Percentiles rank a stretch among this genome's conserved stretches.
Evolutionary conservation across 1,284 basidiomycete species (phyloP).

Genomic region (Golubevia sp.): DNA sequence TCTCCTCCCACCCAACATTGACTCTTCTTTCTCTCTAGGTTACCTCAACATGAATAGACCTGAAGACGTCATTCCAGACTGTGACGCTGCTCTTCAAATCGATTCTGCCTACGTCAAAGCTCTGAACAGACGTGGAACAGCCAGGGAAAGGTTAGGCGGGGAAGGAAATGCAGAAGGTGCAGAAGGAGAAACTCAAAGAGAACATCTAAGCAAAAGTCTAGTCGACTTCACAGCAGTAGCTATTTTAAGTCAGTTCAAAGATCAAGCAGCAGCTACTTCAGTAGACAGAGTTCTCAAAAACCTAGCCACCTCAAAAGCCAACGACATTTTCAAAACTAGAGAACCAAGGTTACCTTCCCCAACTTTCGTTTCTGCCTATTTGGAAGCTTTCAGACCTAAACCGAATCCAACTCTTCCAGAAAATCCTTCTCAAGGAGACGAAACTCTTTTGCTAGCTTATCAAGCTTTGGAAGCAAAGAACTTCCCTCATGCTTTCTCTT

Average conservation of each 20-base stretch:
- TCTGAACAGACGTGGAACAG: conserved; percentile 86
- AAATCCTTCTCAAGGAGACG: conserved; percentile 76
- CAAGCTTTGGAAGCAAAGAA: conserved; percentile 85
- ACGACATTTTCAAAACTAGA: conserved; percentile 74
- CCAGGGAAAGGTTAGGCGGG: conserved; percentile 78
- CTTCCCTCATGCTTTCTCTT: conserved; percentile 78
- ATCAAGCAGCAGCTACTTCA: conserved; percentile 75
- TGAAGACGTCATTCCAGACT: conserved; percentile 86
- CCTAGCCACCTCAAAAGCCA: conserved; percentile 74
- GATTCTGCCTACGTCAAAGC: conserved; percentile 92
- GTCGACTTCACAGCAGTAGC: conserved; percentile 93
- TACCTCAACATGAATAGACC: conserved; percentile 87
- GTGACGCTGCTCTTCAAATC: conserved; percentile 82
- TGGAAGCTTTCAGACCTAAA: conserved; percentile 90
- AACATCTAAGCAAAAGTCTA: not conserved
- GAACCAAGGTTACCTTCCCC: conserved; percentile 84
- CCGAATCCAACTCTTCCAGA: conserved; percentile 77
- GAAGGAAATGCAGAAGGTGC: conserved; percentile 70
- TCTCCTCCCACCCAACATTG: too few species aligned
- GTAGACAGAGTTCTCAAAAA: conserved; percentile 93
- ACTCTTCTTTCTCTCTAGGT: conserved; percentile 70
- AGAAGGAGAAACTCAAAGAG: conserved; percentile 60
- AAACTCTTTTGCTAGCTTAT: conserved; percentile 78
- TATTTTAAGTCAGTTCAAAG: conserved; percentile 89
- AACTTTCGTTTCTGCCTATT: conserved; percentile 93